Base-by-base conservation (phyloP, 768 basidiomycete species). In the Russula olivacea region DNA sequence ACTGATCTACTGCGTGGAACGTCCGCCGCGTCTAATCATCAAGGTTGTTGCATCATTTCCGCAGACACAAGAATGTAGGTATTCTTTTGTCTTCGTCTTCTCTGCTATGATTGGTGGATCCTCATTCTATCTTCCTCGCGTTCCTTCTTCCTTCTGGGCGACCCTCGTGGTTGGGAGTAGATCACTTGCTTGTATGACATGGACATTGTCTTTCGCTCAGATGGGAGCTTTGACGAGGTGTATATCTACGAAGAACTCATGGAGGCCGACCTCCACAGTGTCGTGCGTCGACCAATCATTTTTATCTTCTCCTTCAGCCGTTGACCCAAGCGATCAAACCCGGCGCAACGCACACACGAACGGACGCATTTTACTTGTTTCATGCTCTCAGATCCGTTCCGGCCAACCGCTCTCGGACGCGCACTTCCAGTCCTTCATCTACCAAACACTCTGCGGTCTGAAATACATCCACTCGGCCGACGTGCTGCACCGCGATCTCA, bases 201-300 rank as follows among this genome's bases (percentile, higher is more conserved):
- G 92, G 93, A 97, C 72, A 93, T 98, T 58, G 92, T 99, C 50
- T 91, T 95, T 74, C 91, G 93, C 68, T 84, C 93, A 17, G 86
- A 82, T 58, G 90, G 91, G 67, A 90, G 91, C 73, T 99, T 98
- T 71, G 91, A 95, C 74, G 96, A 98, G 76, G 95, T 99, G n/a
- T 98, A 92, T 74, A 86, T 91, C 71, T 92, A 93, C 69, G 95
- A 98, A 78, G 97, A 99, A 74, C 85, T 98, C 68, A 99, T 98
- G 97, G 97, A 99, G 74, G 97, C 97, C 60, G 97, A 99, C 83
- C 81, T 99, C 23, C 97, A 98, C 71, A 97, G 96, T 21, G 98
- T 99, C 74, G 94, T 95, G 69, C 75, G 84, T 72, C 23, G 40
- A 56, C 23, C 40, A 12, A n/a, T 28, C 49, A 49, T 15, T 21